Percentiles rank a stretch among this genome's conserved stretches.
Conservation (phyloP, 1,139 yeast genomes). For the Pichia sp. region DNA sequence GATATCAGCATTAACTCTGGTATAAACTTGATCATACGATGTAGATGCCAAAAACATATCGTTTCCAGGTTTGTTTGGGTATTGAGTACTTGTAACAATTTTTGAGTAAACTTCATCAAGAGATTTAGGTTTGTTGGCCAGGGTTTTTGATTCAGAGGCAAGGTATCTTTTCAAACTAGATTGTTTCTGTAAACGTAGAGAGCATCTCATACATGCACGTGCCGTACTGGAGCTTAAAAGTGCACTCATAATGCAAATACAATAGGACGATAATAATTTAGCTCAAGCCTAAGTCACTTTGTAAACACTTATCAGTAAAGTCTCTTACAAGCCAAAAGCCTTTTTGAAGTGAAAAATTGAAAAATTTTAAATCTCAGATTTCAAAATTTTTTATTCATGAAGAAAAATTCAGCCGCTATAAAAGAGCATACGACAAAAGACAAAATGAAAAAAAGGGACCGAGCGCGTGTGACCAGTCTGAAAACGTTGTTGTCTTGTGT, state of each 20-base stretch:
- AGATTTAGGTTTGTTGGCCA: slow-evolving; percentile 10
- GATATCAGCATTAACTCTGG: slow-evolving; percentile 32
- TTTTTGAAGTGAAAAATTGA: no score
- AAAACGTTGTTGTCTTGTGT: no score
- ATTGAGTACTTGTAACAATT: slow-evolving; percentile 4
- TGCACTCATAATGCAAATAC: slow-evolving; percentile 6
- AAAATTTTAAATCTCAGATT: no score
- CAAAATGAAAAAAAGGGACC: no score
- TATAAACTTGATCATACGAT: slow-evolving; percentile 18
- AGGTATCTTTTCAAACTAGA: slow-evolving; percentile 3
- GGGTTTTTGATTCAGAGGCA: slow-evolving; percentile 5
- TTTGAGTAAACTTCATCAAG: slow-evolving; percentile 20
- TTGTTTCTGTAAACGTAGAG: neutral
- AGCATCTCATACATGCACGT: slow-evolving; percentile 4
- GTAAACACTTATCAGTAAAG: no score
- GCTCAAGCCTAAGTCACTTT: no score
- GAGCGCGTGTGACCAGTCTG: no score
- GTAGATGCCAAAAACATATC: slow-evolving; percentile 18
- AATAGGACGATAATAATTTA: no score
- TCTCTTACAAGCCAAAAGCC: no score
- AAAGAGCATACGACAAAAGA: no score
- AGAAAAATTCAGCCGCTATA: no score
- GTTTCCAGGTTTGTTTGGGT: neutral
- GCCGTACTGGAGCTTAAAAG: slow-evolving; percentile 6
- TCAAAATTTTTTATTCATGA: no score